These are phyloP conservation scores for Chlorella sp. DNA, from an alignment of 139 green algal species.

Conservation along the genomic window DNA sequence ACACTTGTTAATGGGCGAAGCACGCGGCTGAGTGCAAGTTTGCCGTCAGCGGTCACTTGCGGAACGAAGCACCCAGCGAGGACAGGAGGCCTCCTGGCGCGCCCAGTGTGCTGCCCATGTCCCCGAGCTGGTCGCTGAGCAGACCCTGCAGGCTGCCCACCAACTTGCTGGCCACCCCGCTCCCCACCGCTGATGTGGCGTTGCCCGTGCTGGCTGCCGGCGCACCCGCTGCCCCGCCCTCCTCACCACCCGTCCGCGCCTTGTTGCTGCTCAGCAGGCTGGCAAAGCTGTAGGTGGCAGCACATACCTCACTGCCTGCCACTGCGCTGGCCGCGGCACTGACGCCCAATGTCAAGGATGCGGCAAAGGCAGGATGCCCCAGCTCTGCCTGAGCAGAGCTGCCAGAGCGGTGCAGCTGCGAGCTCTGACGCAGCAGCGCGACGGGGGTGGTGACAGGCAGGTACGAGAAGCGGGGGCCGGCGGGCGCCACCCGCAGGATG, in stretches of 20 bases:
- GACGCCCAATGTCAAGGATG: neutral
- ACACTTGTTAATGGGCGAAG: too few relatives aligned
- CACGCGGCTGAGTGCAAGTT: too few relatives aligned
- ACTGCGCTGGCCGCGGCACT: too few relatives aligned
- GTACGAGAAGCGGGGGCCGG: constrained; percentile 86
- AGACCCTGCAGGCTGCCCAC: constrained; percentile 26
- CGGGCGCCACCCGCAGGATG: constrained; percentile 75
- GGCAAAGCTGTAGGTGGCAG: constrained; percentile 21
- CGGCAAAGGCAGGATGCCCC: too few relatives aligned
- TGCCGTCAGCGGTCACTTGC: too few relatives aligned
- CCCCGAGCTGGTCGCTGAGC: neutral
- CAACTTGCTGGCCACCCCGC: constrained; percentile 2
- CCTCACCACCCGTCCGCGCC: neutral
- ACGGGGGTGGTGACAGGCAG: constrained; percentile 83
- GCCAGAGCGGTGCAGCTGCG: neutral
- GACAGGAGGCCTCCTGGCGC: neutral
- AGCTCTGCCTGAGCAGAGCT: neutral
- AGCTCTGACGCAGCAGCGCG: constrained; percentile 31
- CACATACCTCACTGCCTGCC: neutral
- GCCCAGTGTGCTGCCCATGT: neutral
- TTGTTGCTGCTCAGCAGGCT: constrained; percentile 1
- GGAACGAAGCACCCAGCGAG: neutral
- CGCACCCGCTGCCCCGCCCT: neutral
- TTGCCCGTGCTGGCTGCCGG: neutral
- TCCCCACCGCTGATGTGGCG: neutral